Evolutionary conservation across 2,329 filamentous ascomycete species (phyloP).

Genomic region (Beauveria medogensis): DNA sequence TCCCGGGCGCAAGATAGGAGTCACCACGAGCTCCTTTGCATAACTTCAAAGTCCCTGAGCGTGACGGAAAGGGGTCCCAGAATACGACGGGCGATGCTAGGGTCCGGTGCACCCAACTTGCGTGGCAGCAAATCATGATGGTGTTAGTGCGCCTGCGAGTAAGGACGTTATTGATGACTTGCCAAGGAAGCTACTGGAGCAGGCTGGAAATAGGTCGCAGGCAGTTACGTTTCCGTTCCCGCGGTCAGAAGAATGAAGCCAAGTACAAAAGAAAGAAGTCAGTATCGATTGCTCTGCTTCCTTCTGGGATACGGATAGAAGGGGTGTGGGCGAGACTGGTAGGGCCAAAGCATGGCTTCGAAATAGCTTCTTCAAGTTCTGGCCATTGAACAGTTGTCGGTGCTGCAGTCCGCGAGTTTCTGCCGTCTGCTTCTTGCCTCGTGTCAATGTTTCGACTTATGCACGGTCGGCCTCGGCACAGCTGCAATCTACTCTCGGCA

Average conservation of each 20-base stretch:
- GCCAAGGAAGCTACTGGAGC: not conserved
- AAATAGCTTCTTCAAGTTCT: too few species aligned
- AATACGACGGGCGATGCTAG: not conserved
- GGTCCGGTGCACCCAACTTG: not conserved
- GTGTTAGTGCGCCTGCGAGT: not conserved
- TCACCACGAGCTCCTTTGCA: too few species aligned
- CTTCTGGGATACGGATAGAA: too few species aligned
- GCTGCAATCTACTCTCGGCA: too few species aligned
- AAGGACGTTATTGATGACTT: not conserved
- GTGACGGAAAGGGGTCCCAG: not conserved
- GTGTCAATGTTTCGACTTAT: too few species aligned
- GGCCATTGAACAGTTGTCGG: too few species aligned
- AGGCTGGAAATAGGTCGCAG: not conserved
- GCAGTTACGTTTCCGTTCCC: not conserved
- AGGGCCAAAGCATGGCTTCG: too few species aligned
- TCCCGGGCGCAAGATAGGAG: too few species aligned
- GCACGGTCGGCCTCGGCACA: too few species aligned
- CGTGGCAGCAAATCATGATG: not conserved
- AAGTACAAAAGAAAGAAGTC: not conserved
- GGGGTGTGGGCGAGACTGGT: too few species aligned
- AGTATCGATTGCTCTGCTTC: not conserved
- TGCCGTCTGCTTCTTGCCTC: too few species aligned
- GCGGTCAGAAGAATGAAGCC: not conserved
- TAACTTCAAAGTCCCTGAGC: not conserved
- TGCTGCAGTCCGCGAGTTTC: too few species aligned